Evolutionary conservation across 108 stramenopile species (phyloP), one percentile per base, ranked within the genome.

Genomic region (Stephanodiscus minutulus): DNA sequence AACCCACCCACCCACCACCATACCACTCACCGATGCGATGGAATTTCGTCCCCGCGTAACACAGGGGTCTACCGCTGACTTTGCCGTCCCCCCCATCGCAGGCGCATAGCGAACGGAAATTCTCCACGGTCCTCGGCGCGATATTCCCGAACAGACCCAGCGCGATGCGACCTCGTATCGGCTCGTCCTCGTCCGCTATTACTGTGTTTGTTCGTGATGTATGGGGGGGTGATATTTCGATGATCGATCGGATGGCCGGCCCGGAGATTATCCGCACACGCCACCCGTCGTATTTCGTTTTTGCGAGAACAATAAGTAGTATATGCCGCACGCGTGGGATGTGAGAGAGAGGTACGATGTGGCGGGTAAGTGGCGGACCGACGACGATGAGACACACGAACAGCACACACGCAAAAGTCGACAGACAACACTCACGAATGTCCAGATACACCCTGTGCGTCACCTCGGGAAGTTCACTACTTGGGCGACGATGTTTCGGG

Each of bases 51-150:
- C 77, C 74, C 72, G 78, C 90, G 74, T 92, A 92, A 53, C 89
- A 90, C 60, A 96, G 70, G 37, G 82, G 75, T 61, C 90, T 92
- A 56, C 85, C 90, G 35, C 87, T 89, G 6, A 85, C 50, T 65
- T 81, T 75, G n/a, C 84, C 92, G 31, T 86, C 78, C 44, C 91
- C 93, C 50, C 78, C 79, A 53, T 88, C 86, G 63, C 96, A 93
- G 6, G 83, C 83, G 63, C 91, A 93, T 20, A 98, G 67, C 18
- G 88, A 80, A 58, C 87, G 77, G 64, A 98, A 98, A 75, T 98
- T 97, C 66, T 97, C 96, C 1, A 87, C 93, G 1, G 96, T 88
- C 70, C 88, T 90, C 54, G 98, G 98, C 5, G 94, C 96, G 37
- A 76, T 75, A 21, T 90, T 82, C 8, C 98, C 98, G 76, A 93